Conservation (phyloP, 1,284 basidiomycete species). For the Austroboletus novae-zelandiae region DNA sequence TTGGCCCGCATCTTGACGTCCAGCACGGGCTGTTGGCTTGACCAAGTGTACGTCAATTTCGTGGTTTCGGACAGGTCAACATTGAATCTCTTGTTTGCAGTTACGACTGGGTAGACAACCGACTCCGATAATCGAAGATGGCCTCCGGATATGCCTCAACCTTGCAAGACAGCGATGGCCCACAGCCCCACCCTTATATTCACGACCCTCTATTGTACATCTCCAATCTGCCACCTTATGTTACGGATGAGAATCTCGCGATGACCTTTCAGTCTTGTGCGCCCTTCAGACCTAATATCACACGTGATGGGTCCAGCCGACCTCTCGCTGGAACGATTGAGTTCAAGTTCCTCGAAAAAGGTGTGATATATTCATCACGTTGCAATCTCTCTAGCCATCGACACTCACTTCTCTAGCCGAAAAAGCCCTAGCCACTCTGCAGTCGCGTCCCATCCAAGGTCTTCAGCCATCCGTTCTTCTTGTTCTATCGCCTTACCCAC, state of each 20-base stretch:
- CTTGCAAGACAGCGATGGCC: slow-evolving; percentile 31
- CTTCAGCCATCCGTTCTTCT: slow-evolving; percentile 55
- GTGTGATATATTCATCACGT: slow-evolving; percentile 39
- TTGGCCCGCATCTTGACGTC: slow-evolving; percentile 30
- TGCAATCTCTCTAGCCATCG: slow-evolving; percentile 6
- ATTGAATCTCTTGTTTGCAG: neutral
- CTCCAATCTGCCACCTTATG: slow-evolving; percentile 64
- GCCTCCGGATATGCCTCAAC: slow-evolving; percentile 36
- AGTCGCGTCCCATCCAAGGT: slow-evolving; percentile 66
- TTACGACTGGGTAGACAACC: slow-evolving; percentile 18
- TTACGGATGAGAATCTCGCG: slow-evolving; percentile 73
- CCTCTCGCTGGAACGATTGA: slow-evolving; percentile 68
- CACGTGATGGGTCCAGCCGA: slow-evolving; percentile 53
- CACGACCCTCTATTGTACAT: slow-evolving; percentile 78
- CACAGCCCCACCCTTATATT: slow-evolving; percentile 66
- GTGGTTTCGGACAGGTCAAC: neutral
- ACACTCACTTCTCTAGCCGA: slow-evolving; percentile 56
- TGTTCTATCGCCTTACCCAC: slow-evolving; percentile 71
- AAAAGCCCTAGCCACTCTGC: slow-evolving; percentile 81
- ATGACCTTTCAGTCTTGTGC: slow-evolving; percentile 66
- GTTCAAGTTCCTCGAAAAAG: slow-evolving; percentile 76
- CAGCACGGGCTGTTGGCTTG: slow-evolving; percentile 31
- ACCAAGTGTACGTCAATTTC: slow-evolving; percentile 21
- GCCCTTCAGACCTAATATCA: slow-evolving; percentile 74
- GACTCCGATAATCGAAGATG: slow-evolving; percentile 34